A percentile compares a stretch with the other conserved stretches of the same genome.
phyloP scores from a whole-genome alignment of 148 eudicot genomes.

The Talinum fruticosum region DNA sequence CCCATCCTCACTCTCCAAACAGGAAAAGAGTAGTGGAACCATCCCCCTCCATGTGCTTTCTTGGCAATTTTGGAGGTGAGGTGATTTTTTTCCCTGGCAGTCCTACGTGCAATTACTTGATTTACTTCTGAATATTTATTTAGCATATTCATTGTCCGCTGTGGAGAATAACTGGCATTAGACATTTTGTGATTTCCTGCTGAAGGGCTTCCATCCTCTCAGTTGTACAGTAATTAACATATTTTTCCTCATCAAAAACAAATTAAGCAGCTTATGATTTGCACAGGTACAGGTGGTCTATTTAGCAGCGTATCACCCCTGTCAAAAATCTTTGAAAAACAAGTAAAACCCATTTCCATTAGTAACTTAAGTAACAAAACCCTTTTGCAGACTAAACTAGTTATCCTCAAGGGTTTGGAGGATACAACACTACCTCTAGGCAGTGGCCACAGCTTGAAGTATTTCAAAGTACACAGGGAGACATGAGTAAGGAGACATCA shows the following conservation, averaged over 20 bases:
- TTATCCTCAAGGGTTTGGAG: not conserved
- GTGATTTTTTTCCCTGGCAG: not conserved
- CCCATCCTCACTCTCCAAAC: not conserved
- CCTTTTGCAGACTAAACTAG: slow-evolving; percentile 1
- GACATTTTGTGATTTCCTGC: not conserved
- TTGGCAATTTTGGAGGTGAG: too few species aligned
- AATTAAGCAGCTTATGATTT: not conserved
- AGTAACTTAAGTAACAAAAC: not conserved
- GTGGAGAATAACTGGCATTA: not conserved
- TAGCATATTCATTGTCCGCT: not conserved
- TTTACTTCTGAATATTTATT: not conserved
- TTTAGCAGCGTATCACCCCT: not conserved
- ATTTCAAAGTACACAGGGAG: not conserved
- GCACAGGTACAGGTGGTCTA: not conserved
- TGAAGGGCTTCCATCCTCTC: not conserved
- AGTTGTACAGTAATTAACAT: not conserved
- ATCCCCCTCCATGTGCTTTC: too few species aligned
- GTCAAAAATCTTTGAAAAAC: not conserved
- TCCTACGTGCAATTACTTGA: not conserved
- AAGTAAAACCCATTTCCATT: not conserved
- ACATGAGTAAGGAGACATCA: not conserved
- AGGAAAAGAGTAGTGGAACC: too few species aligned
- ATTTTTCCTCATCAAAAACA: not conserved
- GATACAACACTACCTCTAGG: not conserved
- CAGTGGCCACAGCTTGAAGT: not conserved